These are phyloP conservation scores for Trichoderma sp. DNA, from an alignment of 2,329 filamentous ascomycete genomes.

Conservation along the genomic window DNA sequence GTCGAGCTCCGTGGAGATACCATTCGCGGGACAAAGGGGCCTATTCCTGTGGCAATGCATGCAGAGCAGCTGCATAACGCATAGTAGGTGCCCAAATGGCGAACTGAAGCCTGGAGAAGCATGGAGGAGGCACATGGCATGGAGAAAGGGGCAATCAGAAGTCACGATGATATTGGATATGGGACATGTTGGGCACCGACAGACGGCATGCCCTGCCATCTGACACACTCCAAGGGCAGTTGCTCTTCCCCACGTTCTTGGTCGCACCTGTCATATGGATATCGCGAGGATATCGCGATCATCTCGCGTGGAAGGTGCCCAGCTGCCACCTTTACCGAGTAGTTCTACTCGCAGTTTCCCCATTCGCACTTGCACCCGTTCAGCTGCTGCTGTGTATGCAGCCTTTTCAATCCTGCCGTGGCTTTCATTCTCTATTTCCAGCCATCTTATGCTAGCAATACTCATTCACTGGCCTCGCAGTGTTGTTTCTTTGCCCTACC, in stretches of 20 bases:
- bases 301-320: background rate
- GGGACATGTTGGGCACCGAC: background rate
- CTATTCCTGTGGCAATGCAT: background rate
- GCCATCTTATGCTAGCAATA: too few species aligned
- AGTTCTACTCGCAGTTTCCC: too few species aligned
- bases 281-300: background rate
- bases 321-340: too few species aligned
- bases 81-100: background rate
- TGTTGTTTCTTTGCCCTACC: background rate
- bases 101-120: background rate
- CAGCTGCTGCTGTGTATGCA: background rate
- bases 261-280: background rate
- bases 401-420: background rate
- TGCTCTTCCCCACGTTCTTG: background rate
- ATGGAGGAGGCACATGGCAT: background rate
- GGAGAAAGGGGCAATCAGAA: background rate
- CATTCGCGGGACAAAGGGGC: background rate
- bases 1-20: background rate
- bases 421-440: background rate
- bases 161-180: background rate
- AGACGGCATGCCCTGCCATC: background rate
- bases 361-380: too few species aligned
- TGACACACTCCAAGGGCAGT: background rate
- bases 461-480: background rate
- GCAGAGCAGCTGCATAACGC: background rate